Evolutionary conservation across 2,329 filamentous ascomycete species (phyloP).

Genomic region (Cordyceps cateniannulata): DNA sequence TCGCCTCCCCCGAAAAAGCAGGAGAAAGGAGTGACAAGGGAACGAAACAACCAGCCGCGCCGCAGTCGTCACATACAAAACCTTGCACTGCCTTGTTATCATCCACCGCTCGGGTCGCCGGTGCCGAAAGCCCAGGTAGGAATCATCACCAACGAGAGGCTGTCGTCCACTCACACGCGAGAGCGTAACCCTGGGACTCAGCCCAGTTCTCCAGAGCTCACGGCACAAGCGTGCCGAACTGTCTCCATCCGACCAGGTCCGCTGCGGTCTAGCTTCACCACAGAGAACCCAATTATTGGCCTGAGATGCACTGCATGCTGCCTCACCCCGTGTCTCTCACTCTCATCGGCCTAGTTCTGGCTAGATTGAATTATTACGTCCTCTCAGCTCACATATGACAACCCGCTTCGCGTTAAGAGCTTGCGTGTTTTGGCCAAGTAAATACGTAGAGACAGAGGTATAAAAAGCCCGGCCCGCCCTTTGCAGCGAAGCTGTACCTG

Average conservation of each 20-base stretch:
- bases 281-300: constrained; percentile 1
- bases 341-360: background rate
- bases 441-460: background rate
- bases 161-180: background rate
- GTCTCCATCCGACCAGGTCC: constrained; percentile 6
- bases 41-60: too few relatives aligned
- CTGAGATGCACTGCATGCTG: background rate
- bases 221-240: constrained; percentile 10
- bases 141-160: background rate
- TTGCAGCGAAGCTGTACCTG: background rate
- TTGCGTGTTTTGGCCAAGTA: background rate
- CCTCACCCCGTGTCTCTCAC: background rate
- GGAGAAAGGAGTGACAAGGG: too few relatives aligned
- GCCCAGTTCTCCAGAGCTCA: background rate
- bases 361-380: background rate
- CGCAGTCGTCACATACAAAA: too few relatives aligned
- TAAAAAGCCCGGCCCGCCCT: background rate
- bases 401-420: background rate
- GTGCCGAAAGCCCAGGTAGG: background rate
- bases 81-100: background rate
- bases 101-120: background rate
- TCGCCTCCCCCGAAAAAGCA: background rate
- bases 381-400: background rate
- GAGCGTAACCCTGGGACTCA: background rate
- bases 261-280: background rate